Evolutionary conservation across 495 filamentous ascomycete genomes (phyloP).

Genomic region (Recurvomyces mirabilis): DNA sequence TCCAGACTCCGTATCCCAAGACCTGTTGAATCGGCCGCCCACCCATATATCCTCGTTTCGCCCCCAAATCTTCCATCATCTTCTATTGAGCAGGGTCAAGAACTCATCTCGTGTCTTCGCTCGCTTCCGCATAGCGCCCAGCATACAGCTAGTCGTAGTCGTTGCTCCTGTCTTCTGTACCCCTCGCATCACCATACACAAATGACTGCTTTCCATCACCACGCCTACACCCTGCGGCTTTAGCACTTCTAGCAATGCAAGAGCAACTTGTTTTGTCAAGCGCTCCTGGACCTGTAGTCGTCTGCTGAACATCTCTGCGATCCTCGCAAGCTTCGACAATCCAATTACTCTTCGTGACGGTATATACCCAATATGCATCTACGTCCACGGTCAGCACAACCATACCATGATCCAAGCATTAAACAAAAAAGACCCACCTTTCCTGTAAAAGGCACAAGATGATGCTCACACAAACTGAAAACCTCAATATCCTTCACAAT

Average conservation of each 20-base stretch:
- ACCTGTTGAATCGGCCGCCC: constrained; percentile 22
- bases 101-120: constrained; percentile 94
- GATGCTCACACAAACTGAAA: constrained; percentile 92
- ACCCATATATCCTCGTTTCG: neutral
- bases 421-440: constrained; percentile 45
- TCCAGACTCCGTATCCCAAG: neutral
- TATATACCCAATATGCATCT: constrained; percentile 99
- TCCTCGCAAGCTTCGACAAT: constrained; percentile 86
- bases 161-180: constrained; percentile 79
- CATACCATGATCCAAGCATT: neutral
- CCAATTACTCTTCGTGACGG: constrained; percentile 77
- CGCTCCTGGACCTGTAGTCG: constrained; percentile 91
- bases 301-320: constrained; percentile 94
- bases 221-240: constrained; percentile 92
- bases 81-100: constrained; percentile 63
- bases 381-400: too few relatives aligned
- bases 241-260: constrained; percentile 83
- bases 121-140: constrained; percentile 83
- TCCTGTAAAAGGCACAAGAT: constrained; percentile 90
- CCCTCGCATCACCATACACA: constrained; percentile 98
- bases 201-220: constrained; percentile 91
- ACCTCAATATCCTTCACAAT: constrained; percentile 98
- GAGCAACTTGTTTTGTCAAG: constrained; percentile 88
- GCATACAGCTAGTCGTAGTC: constrained; percentile 91
- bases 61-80: constrained; percentile 14